Evolutionary conservation across 2,329 filamentous ascomycete genomes (phyloP).

Genomic region (Penicillium concentricum): DNA sequence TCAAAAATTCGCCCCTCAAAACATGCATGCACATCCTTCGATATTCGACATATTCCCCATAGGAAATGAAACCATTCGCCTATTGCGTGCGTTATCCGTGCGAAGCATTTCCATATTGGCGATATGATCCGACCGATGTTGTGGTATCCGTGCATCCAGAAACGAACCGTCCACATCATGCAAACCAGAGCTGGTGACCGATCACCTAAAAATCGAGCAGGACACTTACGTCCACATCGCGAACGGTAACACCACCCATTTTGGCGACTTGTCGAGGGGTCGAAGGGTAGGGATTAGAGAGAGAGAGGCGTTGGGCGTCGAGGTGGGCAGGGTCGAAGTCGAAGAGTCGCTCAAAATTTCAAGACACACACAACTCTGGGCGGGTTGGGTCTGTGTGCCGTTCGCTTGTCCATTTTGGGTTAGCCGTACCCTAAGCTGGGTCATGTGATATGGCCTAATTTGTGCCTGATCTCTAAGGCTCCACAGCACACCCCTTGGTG

Average conservation of each 20-base stretch:
- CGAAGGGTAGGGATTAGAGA: conserved; percentile 29
- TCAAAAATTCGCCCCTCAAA: conserved; percentile 4
- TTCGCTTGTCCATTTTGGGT: conserved; percentile 44
- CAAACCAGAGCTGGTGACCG: conserved; percentile 19
- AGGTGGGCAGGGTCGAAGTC: conserved; percentile 42
- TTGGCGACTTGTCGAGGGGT: conserved; percentile 49
- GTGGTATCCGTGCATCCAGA: conserved; percentile 17
- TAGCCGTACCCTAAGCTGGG: conserved; percentile 41
- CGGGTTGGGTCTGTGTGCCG: conserved; percentile 37
- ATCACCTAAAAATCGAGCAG: conserved; percentile 19
- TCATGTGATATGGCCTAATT: conserved; percentile 9
- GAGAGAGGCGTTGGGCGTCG: conserved; percentile 34
- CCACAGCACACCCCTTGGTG: background rate
- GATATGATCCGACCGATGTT: conserved; percentile 7
- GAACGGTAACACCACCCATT: conserved; percentile 67
- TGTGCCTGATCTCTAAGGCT: background rate
- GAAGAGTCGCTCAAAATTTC: conserved; percentile 39
- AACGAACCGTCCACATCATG: conserved; percentile 18
- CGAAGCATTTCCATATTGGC: conserved; percentile 7
- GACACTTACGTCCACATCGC: conserved; percentile 62
- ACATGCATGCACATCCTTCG: conserved; percentile 5
- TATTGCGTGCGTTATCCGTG: conserved; percentile 4
- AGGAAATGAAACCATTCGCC: background rate
- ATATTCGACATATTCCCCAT: background rate
- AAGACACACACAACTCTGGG: conserved; percentile 35